A percentile compares a stretch with the other conserved stretches of the same genome.
Conservation (phyloP, 176 grass and related monocot species). For the Oryza officinalis region DNA sequence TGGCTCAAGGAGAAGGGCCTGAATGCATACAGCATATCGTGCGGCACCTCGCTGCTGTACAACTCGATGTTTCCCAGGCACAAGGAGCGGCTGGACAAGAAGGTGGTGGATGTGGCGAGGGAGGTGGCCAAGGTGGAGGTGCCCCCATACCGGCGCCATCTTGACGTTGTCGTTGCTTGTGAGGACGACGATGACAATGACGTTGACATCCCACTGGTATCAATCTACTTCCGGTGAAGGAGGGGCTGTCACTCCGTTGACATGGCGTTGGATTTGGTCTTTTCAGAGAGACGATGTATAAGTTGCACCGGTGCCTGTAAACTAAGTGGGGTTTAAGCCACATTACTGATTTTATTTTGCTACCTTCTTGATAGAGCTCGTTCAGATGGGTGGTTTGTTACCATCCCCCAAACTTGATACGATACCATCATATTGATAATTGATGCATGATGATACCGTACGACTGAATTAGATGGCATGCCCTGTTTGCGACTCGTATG, state of each 20-base stretch:
- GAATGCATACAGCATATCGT: slow-evolving; percentile 84
- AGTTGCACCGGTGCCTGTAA: slow-evolving; percentile 1
- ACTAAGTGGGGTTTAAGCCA: slow-evolving; percentile 1
- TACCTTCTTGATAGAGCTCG: slow-evolving; percentile 29
- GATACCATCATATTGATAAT: neutral
- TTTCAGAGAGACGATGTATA: neutral
- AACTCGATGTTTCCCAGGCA: slow-evolving; percentile 95
- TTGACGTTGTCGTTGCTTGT: slow-evolving; percentile 76
- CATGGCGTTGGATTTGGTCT: neutral
- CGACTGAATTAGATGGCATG: neutral
- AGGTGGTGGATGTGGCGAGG: slow-evolving; percentile 64
- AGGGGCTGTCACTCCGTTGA: neutral
- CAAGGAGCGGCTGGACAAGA: slow-evolving; percentile 74
- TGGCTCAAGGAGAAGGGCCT: slow-evolving; percentile 81
- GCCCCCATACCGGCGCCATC: slow-evolving; percentile 62
- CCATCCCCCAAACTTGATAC: neutral
- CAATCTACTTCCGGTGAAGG: slow-evolving; percentile 70
- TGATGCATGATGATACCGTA: neutral
- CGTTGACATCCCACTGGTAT: slow-evolving; percentile 79
- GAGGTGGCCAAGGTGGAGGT: slow-evolving; percentile 84
- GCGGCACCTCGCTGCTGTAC: slow-evolving; percentile 77
- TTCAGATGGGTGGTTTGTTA: slow-evolving; percentile 2
- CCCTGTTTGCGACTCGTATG: neutral
- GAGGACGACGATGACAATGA: slow-evolving; percentile 91
- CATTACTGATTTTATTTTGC: slow-evolving; percentile 4